A percentile compares a stretch with the other conserved stretches of the same genome.
Conservation (phyloP, 352 stramenopile genomes). For the Pythium folliculosum region DNA sequence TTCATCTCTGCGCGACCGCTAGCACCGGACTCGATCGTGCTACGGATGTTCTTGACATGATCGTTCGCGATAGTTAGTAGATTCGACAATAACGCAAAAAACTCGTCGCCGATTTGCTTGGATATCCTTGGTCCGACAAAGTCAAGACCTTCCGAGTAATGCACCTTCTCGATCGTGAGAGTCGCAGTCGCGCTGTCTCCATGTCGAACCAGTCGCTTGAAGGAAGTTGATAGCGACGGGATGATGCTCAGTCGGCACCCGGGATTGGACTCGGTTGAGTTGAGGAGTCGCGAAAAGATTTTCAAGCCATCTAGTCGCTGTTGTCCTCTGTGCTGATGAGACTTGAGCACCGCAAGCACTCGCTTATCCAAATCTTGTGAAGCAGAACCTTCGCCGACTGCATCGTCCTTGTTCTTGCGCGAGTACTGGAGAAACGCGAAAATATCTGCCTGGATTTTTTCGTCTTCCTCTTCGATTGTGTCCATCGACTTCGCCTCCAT, state of each 20-base stretch:
- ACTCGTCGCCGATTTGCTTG: conserved; percentile 53
- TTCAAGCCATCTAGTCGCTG: conserved; percentile 62
- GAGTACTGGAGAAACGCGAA: conserved; percentile 75
- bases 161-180: conserved; percentile 58
- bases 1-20: conserved; percentile 7
- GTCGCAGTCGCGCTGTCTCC: neutral
- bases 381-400: neutral
- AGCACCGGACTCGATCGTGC: conserved; percentile 1
- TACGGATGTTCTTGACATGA: conserved; percentile 18
- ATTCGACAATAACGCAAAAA: conserved; percentile 65
- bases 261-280: conserved; percentile 55
- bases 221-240: conserved; percentile 68
- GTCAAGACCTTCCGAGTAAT: conserved; percentile 75
- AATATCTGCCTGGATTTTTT: conserved; percentile 77
- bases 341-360: conserved; percentile 49
- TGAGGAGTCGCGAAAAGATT: conserved; percentile 63
- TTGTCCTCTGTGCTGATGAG: conserved; percentile 50
- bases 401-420: conserved; percentile 19
- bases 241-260: conserved; percentile 72
- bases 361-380: conserved; percentile 38
- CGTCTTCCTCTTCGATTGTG: conserved; percentile 82
- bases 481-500: conserved; percentile 78
- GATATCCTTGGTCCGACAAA: conserved; percentile 54
- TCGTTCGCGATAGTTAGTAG: conserved; percentile 46
- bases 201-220: conserved; percentile 46